Evolutionary conservation across 192 early-diverging fungal species (phyloP).

Genomic region (Obelidium mucronatum): DNA sequence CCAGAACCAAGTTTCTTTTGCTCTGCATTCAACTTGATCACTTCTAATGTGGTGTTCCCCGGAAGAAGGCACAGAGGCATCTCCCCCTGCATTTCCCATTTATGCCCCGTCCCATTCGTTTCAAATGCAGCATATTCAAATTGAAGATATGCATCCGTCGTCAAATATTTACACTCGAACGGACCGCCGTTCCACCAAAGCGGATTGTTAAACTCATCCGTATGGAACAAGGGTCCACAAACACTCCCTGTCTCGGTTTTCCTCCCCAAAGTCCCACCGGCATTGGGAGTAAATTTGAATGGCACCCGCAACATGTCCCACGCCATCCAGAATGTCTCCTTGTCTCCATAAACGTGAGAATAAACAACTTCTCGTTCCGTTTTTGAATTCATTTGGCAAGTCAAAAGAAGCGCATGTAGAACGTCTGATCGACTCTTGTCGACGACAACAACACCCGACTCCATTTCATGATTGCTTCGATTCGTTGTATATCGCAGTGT

Average conservation of each 20-base stretch:
- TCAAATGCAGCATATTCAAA: constrained; percentile 38
- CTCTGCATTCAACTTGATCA: not conserved
- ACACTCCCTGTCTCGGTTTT: constrained; percentile 24
- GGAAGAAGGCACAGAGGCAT: constrained; percentile 23
- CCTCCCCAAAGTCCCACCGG: constrained; percentile 63
- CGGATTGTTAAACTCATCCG: constrained; percentile 26
- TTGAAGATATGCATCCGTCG: not conserved
- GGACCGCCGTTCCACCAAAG: constrained; percentile 50
- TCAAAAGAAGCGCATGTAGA: constrained; percentile 59
- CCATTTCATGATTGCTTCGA: constrained; percentile 61
- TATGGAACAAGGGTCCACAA: constrained; percentile 38
- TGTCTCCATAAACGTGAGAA: constrained; percentile 24
- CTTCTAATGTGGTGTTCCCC: not conserved
- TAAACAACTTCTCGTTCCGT: constrained; percentile 35
- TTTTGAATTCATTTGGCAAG: constrained; percentile 59
- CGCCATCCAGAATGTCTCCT: constrained; percentile 50
- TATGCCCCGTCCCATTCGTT: not conserved
- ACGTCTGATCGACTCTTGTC: constrained; percentile 56
- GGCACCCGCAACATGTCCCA: constrained; percentile 68
- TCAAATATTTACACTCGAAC: constrained; percentile 38
- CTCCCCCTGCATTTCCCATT: constrained; percentile 16
- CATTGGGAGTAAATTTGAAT: constrained; percentile 58
- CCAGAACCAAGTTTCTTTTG: not conserved
- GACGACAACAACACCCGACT: constrained; percentile 71
- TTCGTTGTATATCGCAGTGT: constrained; percentile 52